Percentiles rank a stretch among this genome's conserved stretches.
phyloP scores from a whole-genome alignment of 345 rosid genomes.

The Populus euphratica region DNA sequence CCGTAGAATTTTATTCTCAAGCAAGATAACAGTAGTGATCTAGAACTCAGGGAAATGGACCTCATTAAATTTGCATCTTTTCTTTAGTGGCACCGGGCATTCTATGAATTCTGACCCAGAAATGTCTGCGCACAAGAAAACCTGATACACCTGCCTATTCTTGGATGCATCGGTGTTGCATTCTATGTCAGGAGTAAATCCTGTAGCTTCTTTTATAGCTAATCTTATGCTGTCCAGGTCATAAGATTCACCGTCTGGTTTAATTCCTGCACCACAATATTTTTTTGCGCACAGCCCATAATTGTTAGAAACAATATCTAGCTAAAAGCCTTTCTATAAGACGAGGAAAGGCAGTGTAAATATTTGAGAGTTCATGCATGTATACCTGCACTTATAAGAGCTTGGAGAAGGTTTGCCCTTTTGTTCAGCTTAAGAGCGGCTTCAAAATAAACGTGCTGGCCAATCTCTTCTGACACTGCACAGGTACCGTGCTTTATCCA shows the following conservation, averaged over 20 bases:
- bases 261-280: slow-evolving; percentile 37
- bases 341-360: not conserved
- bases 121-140: slow-evolving; percentile 65
- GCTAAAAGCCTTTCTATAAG: not conserved
- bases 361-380: not conserved
- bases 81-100: slow-evolving; percentile 50
- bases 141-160: slow-evolving; percentile 50
- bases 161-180: slow-evolving; percentile 55
- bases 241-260: slow-evolving; percentile 57
- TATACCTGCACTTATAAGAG: slow-evolving; percentile 41
- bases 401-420: slow-evolving; percentile 51
- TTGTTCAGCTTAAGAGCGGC: slow-evolving; percentile 50
- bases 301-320: not conserved
- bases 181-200: slow-evolving; percentile 50
- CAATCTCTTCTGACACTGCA: slow-evolving; percentile 57
- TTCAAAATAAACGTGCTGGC: slow-evolving; percentile 65
- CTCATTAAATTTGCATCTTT: slow-evolving; percentile 35
- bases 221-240: slow-evolving; percentile 22
- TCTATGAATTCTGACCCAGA: slow-evolving; percentile 59
- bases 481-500: slow-evolving; percentile 89
- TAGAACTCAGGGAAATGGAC: slow-evolving; percentile 68
- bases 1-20: not conserved
- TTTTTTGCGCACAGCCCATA: not conserved
- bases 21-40: not conserved
- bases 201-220: slow-evolving; percentile 45